Base-by-base conservation (phyloP, 2,329 filamentous ascomycete genomes). In the Ilyonectria robusta region DNA sequence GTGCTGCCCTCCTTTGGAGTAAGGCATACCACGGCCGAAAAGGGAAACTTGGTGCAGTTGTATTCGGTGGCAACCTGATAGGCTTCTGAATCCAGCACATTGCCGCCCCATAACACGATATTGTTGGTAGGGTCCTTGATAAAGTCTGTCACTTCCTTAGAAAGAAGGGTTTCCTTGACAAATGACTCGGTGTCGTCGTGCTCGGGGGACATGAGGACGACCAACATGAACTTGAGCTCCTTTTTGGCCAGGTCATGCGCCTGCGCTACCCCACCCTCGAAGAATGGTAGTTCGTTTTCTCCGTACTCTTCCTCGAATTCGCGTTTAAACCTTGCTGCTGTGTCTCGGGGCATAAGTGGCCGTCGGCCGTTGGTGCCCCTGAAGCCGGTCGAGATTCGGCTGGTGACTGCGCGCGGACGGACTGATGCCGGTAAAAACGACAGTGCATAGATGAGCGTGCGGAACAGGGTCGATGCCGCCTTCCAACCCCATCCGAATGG, bases 251-350 rank as follows among this genome's bases (percentile, higher is more conserved):
- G 83, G 77, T 99, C 96, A 69, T 97, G 89, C 0, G 95, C 94
- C 81, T 97, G 93, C 6, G 97, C 95, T 77, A 98, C 96, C 5
- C 95, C 94, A 58, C 92, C 93, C 77, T 98, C 95, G 72, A 92
- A 91, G 79, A 97, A 97, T 0, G 92, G 91, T 5, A 98, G 82
- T 5, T 84, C 85, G 55, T 90, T 88, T 19, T 85, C 82, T 0
- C 94, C 94, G 77, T 98, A 96, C 75, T 97, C 94, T 81, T 99
- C 96, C 75, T 97, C 94, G 72, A 99, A 97, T 75, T 98, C 95
- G 9, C 95, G 89, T 76, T 94, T 93, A 79, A 98, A 97, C 35
- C 96, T 87, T 29, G 93, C 91, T 0, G 95, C 94, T 1, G 94
- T 95, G 77, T 99, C 96, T 63, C 93, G 90, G 1, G 95, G 94